A percentile compares a stretch with the other conserved stretches of the same genome.
Conservation (phyloP, 805 yeast genomes). For the Saturnispora gosingensis region DNA sequence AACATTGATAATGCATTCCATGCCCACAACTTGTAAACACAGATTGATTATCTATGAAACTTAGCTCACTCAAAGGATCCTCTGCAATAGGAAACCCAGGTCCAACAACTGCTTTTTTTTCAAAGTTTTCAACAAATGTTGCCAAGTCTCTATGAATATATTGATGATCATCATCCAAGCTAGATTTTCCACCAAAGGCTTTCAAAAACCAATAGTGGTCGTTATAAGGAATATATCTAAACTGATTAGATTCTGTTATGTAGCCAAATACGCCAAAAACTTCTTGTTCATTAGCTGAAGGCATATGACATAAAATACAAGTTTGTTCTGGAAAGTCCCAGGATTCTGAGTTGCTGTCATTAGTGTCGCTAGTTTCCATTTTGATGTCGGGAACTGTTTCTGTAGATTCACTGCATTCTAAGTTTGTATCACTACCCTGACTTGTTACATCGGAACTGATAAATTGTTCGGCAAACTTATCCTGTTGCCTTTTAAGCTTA, state of each 20-base stretch:
- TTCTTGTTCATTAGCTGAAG: slow-evolving; percentile 45
- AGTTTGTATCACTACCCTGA: background rate
- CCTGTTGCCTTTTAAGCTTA: slow-evolving; percentile 72
- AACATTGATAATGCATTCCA: slow-evolving; percentile 82
- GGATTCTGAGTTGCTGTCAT: slow-evolving; percentile 15
- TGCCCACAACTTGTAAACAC: slow-evolving; percentile 82
- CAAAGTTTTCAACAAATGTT: slow-evolving; percentile 29
- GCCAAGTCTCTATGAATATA: slow-evolving; percentile 1
- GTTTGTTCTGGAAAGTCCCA: slow-evolving; percentile 70
- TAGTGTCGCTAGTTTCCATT: slow-evolving; percentile 21
- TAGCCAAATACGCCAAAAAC: slow-evolving; percentile 70
- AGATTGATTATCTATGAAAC: slow-evolving; percentile 33
- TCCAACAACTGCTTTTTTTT: slow-evolving; percentile 43
- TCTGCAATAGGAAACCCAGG: slow-evolving; percentile 53
- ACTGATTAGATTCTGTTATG: slow-evolving; percentile 48
- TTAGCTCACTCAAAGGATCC: slow-evolving; percentile 10
- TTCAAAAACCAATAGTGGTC: slow-evolving; percentile 57
- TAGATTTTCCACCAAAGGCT: slow-evolving; percentile 46
- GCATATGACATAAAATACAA: slow-evolving; percentile 78
- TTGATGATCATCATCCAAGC: slow-evolving; percentile 24
- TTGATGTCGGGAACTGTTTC: slow-evolving; percentile 16
- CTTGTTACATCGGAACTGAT: background rate
- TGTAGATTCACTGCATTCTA: background rate
- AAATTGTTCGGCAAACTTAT: slow-evolving; percentile 50
- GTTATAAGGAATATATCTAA: slow-evolving; percentile 50